A percentile compares a stretch with the other conserved stretches of the same genome.
Evolutionary conservation across 1,284 basidiomycete species (phyloP).

Genomic region (Sphaerobolus stellatus): DNA sequence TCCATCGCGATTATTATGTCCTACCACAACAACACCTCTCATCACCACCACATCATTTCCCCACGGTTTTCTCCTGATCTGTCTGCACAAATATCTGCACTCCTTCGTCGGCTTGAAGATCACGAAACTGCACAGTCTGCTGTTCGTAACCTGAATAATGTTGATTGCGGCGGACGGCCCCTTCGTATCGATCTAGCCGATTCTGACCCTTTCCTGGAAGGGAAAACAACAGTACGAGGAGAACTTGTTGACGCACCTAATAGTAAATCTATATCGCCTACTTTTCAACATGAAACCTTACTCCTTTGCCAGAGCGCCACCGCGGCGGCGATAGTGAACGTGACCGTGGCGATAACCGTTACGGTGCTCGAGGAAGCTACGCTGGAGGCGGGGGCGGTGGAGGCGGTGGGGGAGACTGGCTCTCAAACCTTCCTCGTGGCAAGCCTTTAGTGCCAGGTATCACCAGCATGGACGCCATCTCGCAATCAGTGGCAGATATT

Average conservation of each 20-base stretch:
- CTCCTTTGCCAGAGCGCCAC: conserved; percentile 53
- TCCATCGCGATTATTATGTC: conserved; percentile 2
- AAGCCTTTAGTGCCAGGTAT: conserved; percentile 74
- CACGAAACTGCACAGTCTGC: conserved; percentile 88
- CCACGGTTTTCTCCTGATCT: background rate
- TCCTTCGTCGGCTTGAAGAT: conserved; percentile 51
- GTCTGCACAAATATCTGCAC: conserved; percentile 3
- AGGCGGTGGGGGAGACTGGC: conserved; percentile 41
- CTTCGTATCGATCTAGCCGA: conserved; percentile 79
- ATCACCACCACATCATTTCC: conserved; percentile 10
- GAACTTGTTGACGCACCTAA: conserved; percentile 54
- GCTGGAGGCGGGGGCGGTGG: background rate
- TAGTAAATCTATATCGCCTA: too few species aligned
- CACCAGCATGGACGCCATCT: conserved; percentile 83
- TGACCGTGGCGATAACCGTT: conserved; percentile 29
- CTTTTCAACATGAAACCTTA: too few species aligned
- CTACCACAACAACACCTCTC: conserved; percentile 14
- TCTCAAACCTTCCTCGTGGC: conserved; percentile 75
- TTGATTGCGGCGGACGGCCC: conserved; percentile 79
- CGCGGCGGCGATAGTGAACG: conserved; percentile 54
- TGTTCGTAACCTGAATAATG: conserved; percentile 83
- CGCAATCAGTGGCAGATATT: conserved; percentile 82
- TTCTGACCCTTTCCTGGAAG: conserved; percentile 59
- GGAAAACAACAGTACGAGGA: conserved; percentile 65
- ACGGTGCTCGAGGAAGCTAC: conserved; percentile 26